Evolutionary conservation across 176 grass and related monocot genomes (phyloP).

Genomic region (Elaeis guineensis): DNA sequence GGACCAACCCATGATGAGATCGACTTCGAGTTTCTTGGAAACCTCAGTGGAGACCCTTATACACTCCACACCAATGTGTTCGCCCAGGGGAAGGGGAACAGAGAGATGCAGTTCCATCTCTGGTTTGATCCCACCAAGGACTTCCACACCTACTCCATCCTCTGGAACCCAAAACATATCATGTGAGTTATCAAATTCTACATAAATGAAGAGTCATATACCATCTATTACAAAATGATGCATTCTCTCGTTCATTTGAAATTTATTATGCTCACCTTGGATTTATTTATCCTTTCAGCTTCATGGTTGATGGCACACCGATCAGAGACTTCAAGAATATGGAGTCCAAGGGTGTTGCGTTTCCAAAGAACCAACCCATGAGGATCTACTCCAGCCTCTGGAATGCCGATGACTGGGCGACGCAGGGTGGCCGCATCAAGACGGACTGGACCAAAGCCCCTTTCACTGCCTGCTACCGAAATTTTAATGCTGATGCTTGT

Average conservation of each 20-base stretch:
- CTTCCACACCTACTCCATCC: conserved; percentile 19
- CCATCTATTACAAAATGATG: too few relatives aligned
- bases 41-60: too few relatives aligned
- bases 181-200: background rate
- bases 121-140: conserved; percentile 13
- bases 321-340: conserved; percentile 19
- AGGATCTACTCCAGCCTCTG: conserved; percentile 17
- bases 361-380: conserved; percentile 12
- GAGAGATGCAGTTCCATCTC: too few relatives aligned
- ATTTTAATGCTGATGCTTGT: background rate
- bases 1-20: too few relatives aligned
- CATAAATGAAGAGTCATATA: too few relatives aligned
- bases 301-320: conserved; percentile 3
- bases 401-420: conserved; percentile 13
- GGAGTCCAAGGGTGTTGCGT: conserved; percentile 2
- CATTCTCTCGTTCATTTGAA: background rate
- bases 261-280: too few relatives aligned
- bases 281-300: background rate
- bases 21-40: too few relatives aligned
- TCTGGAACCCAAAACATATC: conserved; percentile 14
- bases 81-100: too few relatives aligned
- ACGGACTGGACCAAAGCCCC: conserved; percentile 8
- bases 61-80: too few relatives aligned
- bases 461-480: conserved; percentile 4
- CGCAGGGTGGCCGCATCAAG: conserved; percentile 8